Evolutionary conservation across 1,284 basidiomycete species (phyloP), one percentile per base, ranked within the genome.

Genomic region (Marasmius fiardii): DNA sequence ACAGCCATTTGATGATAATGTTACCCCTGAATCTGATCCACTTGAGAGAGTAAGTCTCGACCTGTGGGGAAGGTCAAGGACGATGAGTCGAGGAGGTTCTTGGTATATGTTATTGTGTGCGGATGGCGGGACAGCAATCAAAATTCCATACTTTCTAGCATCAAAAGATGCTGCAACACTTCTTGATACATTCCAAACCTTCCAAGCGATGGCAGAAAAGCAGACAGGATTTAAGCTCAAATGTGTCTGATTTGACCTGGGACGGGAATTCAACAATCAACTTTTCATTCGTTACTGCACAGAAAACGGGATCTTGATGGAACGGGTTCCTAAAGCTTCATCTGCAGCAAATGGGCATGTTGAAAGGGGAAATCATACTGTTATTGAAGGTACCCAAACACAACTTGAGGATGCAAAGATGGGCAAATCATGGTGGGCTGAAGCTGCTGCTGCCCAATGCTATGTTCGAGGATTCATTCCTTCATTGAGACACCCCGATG

Each of bases 271-370:
- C 31, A 50, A 58, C 26, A 58, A 58, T 23, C 21, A 1, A 0
- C 8, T 51, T 11, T 61, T 61, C 51, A 39, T 21, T 6, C 26
- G 16, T 3, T 58, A 53, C 43, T 57, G 53, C 51, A 18, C 8
- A 2, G 16, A 43, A 8, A 14, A 28, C 26, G 60, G 60, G 8
- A 56, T 61, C 20, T 3, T 47, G 0, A 43, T 57, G 14, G 60
- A 61, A 37, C n/a, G 24, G 6, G 31, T 61, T 10, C 60, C 60
- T 12, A 61, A 59, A 23, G 60, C 52, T 1, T 59, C 58, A 4
- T 59, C 58, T 34, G 23, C 55, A 8, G 58, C 58, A 0, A 56
- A 59, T 49, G 55, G 58, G 1, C 54, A 56, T 26, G 58, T 56
- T 0, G 58, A 59, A 39, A 43, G 55, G 0, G 55, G 48, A 1